Percentiles rank a stretch among this genome's conserved stretches.
Conservation (phyloP, 139 green algal genomes). For the Tetraselmis chui region DNA sequence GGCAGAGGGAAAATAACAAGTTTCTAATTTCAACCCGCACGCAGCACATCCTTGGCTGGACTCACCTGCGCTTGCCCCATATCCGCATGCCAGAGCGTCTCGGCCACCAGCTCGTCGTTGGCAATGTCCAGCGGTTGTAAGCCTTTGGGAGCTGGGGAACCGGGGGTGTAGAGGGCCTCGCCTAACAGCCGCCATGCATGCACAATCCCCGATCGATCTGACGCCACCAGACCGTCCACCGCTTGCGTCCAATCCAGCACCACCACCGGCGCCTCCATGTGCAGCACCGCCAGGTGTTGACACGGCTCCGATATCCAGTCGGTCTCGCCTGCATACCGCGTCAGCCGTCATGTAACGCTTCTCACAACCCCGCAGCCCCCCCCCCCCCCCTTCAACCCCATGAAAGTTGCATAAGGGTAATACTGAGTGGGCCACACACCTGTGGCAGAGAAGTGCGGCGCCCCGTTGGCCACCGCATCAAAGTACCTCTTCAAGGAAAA, state of each 20-base stretch:
- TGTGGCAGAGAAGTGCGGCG: background rate
- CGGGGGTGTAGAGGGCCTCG: background rate
- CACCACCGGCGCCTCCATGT: constrained; percentile 11
- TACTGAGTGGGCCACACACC: background rate
- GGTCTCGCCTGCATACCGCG: background rate
- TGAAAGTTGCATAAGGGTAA: background rate
- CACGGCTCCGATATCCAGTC: background rate
- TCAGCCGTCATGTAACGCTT: too few relatives aligned
- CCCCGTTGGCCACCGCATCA: background rate
- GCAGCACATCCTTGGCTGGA: too few relatives aligned
- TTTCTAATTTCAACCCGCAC: too few relatives aligned
- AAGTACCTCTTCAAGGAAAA: constrained; percentile 30
- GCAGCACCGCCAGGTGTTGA: constrained; percentile 5
- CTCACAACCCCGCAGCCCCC: too few relatives aligned
- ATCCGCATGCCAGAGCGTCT: background rate
- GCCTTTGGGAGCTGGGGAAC: background rate
- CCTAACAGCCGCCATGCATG: constrained; percentile 8
- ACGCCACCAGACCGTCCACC: constrained; percentile 33
- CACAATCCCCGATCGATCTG: constrained; percentile 26
- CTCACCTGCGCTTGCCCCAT: background rate
- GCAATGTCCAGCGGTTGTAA: background rate
- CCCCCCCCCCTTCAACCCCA: background rate
- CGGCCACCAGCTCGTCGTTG: background rate
- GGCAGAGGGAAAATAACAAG: background rate
- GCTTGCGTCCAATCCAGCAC: constrained; percentile 41